Evolutionary conservation across 2,329 filamentous ascomycete genomes (phyloP).

Genomic region (Aspergillus hiratsukae): DNA sequence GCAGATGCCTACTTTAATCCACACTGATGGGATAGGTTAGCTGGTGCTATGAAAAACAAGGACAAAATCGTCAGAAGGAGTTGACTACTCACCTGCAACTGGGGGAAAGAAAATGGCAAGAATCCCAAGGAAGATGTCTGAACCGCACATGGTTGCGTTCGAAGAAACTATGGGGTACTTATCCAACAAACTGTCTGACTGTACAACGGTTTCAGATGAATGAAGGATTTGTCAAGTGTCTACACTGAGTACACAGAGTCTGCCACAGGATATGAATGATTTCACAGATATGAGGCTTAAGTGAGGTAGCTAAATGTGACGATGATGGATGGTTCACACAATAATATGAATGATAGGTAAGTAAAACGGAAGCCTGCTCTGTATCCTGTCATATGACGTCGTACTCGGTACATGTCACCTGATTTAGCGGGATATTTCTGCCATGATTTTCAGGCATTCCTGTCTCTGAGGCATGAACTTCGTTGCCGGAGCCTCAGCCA

Average conservation of each 20-base stretch:
- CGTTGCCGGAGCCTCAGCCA: no score
- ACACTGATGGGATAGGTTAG: slow-evolving; percentile 56
- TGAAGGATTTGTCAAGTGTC: background rate
- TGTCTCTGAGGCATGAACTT: background rate
- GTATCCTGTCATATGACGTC: slow-evolving; percentile 10
- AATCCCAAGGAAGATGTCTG: slow-evolving; percentile 58
- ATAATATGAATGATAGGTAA: no score
- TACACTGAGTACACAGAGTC: background rate
- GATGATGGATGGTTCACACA: background rate
- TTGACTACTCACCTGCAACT: slow-evolving; percentile 47
- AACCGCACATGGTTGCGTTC: slow-evolving; percentile 49
- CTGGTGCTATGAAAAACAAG: slow-evolving; percentile 24
- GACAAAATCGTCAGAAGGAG: background rate
- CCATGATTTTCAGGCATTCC: background rate
- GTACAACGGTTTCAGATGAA: background rate
- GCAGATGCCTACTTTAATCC: slow-evolving; percentile 94
- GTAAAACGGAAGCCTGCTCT: slow-evolving; percentile 8
- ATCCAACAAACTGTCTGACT: background rate
- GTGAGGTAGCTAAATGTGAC: background rate
- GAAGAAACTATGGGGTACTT: slow-evolving; percentile 1
- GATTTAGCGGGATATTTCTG: background rate
- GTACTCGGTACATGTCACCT: slow-evolving; percentile 3
- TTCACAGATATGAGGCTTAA: background rate
- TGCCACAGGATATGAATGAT: background rate
- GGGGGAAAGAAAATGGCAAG: slow-evolving; percentile 60